These are phyloP conservation scores for Pythium grandisporangium DNA, from an alignment of 352 stramenopile species.

Conservation along the genomic window DNA sequence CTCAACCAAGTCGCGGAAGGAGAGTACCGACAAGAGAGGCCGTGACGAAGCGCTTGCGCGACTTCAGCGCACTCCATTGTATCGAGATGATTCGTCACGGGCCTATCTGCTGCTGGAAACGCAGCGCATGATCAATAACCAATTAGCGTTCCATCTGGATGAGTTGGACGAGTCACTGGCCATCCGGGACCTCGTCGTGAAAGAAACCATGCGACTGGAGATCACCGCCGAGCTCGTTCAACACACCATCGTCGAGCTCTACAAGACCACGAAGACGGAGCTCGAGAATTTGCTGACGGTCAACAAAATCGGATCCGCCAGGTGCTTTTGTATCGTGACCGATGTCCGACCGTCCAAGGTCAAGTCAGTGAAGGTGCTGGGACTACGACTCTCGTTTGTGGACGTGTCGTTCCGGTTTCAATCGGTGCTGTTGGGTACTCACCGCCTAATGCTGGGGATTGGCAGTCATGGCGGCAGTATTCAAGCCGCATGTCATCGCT, in stretches of 20 bases:
- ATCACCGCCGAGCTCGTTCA: background rate
- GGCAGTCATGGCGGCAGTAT: background rate
- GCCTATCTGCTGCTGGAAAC: slow-evolving; percentile 3
- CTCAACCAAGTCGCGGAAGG: background rate
- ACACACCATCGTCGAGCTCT: slow-evolving; percentile 4
- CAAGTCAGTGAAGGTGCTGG: slow-evolving; percentile 2
- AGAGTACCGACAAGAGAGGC: background rate
- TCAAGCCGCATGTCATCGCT: background rate
- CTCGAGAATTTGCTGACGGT: background rate
- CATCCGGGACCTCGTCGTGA: background rate
- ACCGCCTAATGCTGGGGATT: background rate
- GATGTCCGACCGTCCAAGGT: slow-evolving; percentile 7
- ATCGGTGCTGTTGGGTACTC: slow-evolving; percentile 2
- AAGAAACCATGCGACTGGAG: background rate
- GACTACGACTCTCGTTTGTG: slow-evolving; percentile 1
- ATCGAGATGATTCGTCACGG: background rate
- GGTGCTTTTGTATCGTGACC: background rate
- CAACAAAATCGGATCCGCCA: background rate
- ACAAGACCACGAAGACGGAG: slow-evolving; percentile 2
- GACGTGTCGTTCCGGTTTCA: background rate
- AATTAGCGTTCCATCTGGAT: background rate
- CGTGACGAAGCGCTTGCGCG: slow-evolving; percentile 2
- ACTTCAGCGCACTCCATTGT: background rate
- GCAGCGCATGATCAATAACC: background rate
- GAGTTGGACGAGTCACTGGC: background rate